phyloP scores from a whole-genome alignment of 768 basidiomycete species.

The Candolleomyces eurysporus region DNA sequence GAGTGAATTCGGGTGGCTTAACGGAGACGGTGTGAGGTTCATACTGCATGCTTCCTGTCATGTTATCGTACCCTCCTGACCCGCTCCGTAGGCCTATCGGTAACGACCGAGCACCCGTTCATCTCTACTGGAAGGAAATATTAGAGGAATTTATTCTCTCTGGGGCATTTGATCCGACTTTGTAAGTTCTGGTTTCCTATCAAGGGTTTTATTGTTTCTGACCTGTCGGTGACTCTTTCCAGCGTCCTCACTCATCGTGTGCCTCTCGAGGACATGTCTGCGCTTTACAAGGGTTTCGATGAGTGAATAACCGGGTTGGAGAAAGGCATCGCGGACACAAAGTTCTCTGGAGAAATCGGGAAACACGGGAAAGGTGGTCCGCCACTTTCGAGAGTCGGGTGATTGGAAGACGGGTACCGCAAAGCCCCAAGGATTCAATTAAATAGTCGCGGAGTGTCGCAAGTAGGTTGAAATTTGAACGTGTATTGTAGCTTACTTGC shows the following conservation, averaged over 20 bases:
- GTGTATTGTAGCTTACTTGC: no score
- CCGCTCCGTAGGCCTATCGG: slow-evolving; percentile 47
- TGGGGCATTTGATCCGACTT: slow-evolving; percentile 64
- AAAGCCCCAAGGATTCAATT: background rate
- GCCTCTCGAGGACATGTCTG: slow-evolving; percentile 62
- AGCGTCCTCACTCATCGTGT: slow-evolving; percentile 59
- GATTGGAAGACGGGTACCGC: slow-evolving; percentile 30
- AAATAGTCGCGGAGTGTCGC: background rate
- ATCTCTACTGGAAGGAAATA: slow-evolving; percentile 72
- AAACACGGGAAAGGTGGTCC: slow-evolving; percentile 46
- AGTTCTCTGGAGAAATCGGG: slow-evolving; percentile 33
- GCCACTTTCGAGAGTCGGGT: slow-evolving; percentile 44
- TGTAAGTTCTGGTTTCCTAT: slow-evolving; percentile 33
- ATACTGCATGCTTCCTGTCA: slow-evolving; percentile 1
- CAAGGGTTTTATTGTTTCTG: background rate
- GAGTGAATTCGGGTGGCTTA: slow-evolving; percentile 66
- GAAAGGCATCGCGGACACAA: slow-evolving; percentile 76
- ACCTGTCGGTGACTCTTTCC: background rate
- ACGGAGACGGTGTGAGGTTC: slow-evolving; percentile 70
- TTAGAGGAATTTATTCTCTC: slow-evolving; percentile 60
- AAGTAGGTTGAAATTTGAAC: no score
- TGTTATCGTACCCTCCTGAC: background rate
- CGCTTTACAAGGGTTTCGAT: slow-evolving; percentile 66
- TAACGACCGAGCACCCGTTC: slow-evolving; percentile 74
- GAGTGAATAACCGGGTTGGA: slow-evolving; percentile 51